These are phyloP conservation scores for Pyrus bretschneideri DNA, from an alignment of 306 rosid species.

Conservation along the genomic window DNA sequence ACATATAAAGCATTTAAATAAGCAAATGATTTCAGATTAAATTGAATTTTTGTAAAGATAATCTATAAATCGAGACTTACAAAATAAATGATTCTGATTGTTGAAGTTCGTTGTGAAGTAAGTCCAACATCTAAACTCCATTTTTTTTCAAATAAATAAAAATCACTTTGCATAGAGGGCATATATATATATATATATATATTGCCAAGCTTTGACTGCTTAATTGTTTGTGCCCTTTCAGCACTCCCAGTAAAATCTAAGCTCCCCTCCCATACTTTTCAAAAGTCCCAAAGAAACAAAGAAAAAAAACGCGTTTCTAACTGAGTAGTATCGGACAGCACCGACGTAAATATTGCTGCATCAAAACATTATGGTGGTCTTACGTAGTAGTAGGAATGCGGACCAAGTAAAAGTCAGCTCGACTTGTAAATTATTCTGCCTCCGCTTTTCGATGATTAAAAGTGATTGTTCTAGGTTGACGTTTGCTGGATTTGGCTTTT, in stretches of 20 bases:
- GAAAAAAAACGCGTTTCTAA: slow-evolving; percentile 5
- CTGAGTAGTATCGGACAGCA: not conserved
- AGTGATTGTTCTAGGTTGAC: not conserved
- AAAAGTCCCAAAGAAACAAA: not conserved
- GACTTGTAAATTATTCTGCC: not conserved
- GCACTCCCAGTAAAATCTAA: not conserved
- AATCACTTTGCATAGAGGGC: too few relatives aligned
- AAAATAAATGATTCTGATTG: accelerated
- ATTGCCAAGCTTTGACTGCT: not conserved
- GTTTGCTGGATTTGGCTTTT: not conserved
- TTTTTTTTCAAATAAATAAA: too few relatives aligned
- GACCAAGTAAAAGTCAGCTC: not conserved
- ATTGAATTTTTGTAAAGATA: too few relatives aligned
- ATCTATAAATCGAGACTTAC: too few relatives aligned
- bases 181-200: too few relatives aligned
- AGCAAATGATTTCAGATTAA: too few relatives aligned
- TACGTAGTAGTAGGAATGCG: not conserved
- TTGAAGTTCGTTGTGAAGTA: too few relatives aligned
- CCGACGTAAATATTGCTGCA: not conserved
- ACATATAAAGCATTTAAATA: too few relatives aligned
- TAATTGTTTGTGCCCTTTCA: not conserved
- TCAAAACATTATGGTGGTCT: not conserved
- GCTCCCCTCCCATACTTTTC: not conserved
- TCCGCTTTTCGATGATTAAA: not conserved
- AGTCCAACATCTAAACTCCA: too few relatives aligned